Base-by-base conservation (phyloP, 768 basidiomycete species). In the Lyophyllum decastes region DNA sequence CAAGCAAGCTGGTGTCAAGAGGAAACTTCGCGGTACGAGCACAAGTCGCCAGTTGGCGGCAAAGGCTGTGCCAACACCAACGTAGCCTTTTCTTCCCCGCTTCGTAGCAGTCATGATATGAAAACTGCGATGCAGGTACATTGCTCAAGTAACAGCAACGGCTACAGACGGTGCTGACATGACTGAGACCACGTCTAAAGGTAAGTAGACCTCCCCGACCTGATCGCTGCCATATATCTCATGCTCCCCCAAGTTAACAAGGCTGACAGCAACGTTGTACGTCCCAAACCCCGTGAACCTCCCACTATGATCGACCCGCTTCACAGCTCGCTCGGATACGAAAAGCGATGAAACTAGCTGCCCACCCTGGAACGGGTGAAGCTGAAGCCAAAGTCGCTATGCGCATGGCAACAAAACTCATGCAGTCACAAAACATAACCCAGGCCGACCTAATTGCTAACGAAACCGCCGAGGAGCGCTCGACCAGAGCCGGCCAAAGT, bases 321-420 rank as follows among this genome's bases (percentile, higher is more conserved):
- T 12, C 43, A 2, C 21, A 59, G 52, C 47, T 59, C 6, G 53
- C 53, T 9, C 49, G 7, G 16, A 59, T 59, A 34, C 26, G 53
- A 33, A 59, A 54, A 27, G 49, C 52, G 5, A 49, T 59, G 33
- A 21, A 38, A n/a, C 21, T 59, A 5, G 58, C 58, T 5, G 45
- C 48, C 2, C 58, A 59, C 19, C 22, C 52, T 2, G 52, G 58
- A 44, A 59, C 58, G 3, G 48, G 46, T 30, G 58, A 59, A 22
- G 48, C 41, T 11, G 58, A 54, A 30, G 58, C 58, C 10, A 54
- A 54, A 43, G 21, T 27, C n/a, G 58, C 58, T 8, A 59, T 59
- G 58, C 52, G 52, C n/a, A 59, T 54, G 47, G 58, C 58, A 12
- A 59, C 48, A 3, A 54, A 46, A 19, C 53, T 59, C 21, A 59